Percentiles rank a stretch among this genome's conserved stretches.
phyloP scores from a whole-genome alignment of 257 asterid genomes.

The Echites panduratus region DNA sequence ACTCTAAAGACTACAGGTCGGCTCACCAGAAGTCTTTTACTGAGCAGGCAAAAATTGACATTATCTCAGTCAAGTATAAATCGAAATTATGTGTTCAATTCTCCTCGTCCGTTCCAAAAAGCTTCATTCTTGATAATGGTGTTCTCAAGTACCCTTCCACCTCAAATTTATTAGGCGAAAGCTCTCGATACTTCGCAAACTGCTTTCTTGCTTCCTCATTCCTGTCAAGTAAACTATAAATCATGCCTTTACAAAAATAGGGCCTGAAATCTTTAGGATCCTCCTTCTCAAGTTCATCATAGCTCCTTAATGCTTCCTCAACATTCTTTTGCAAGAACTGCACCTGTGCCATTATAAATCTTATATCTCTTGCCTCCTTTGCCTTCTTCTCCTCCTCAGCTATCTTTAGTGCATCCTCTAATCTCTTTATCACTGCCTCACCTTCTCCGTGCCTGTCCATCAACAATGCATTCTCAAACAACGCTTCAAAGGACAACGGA shows the following conservation, averaged over 20 bases:
- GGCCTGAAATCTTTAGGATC: constrained; percentile 87
- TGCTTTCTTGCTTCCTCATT: constrained; percentile 68
- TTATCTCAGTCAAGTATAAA: neutral
- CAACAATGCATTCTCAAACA: constrained; percentile 68
- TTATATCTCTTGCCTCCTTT: constrained; percentile 77
- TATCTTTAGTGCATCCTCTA: constrained; percentile 54
- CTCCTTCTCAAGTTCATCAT: constrained; percentile 65
- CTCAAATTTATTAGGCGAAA: constrained; percentile 71
- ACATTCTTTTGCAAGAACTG: constrained; percentile 76
- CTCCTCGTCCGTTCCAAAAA: constrained; percentile 58
- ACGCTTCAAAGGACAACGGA: constrained; percentile 57
- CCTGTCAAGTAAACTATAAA: constrained; percentile 58
- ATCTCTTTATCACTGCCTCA: constrained; percentile 49
- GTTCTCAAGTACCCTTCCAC: constrained; percentile 79
- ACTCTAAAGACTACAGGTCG: neutral
- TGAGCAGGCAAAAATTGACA: neutral
- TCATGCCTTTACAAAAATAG: constrained; percentile 84
- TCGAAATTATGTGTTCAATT: constrained; percentile 21
- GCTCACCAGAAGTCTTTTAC: neutral
- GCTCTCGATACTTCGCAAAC: constrained; percentile 55
- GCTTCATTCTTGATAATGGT: constrained; percentile 78
- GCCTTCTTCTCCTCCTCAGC: constrained; percentile 55
- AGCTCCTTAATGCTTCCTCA: constrained; percentile 70
- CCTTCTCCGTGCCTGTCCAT: constrained; percentile 78
- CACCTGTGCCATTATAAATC: constrained; percentile 74